Percentiles rank a stretch among this genome's conserved stretches.
Evolutionary conservation across 208 protist genomes (phyloP).

Genomic region (Balamuthia mandrillaris): DNA sequence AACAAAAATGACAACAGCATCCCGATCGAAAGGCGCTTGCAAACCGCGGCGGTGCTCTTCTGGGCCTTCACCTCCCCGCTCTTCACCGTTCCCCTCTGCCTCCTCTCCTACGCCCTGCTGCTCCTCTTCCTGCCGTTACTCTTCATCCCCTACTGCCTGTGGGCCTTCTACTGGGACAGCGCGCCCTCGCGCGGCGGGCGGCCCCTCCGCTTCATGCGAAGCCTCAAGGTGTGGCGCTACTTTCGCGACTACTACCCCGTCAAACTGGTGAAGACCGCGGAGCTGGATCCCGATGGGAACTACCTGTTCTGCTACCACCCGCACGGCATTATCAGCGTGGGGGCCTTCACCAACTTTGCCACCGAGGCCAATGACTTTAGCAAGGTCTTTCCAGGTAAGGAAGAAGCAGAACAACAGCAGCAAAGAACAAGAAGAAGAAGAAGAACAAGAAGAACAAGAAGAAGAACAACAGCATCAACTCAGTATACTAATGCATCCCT

Average conservation of each 20-base stretch:
- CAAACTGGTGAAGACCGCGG: conserved; percentile 29
- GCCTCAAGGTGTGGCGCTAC: conserved; percentile 18
- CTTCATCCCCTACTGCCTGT: not conserved
- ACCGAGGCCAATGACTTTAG: not conserved
- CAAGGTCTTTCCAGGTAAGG: not conserved
- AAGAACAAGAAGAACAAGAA: too few relatives aligned
- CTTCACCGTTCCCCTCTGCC: not conserved
- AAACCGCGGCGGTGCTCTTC: not conserved
- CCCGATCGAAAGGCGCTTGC: not conserved
- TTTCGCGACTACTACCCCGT: conserved; percentile 60
- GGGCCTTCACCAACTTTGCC: conserved; percentile 33
- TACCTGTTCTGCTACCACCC: conserved; percentile 54
- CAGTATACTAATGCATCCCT: not conserved
- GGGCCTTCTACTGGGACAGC: conserved; percentile 31
- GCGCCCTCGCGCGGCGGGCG: conserved; percentile 20
- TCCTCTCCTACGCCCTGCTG: not conserved
- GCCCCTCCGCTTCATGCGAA: not conserved
- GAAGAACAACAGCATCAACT: not conserved
- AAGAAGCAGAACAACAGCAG: not conserved
- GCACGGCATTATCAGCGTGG: conserved; percentile 54
- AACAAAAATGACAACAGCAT: not conserved
- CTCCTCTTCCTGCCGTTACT: not conserved
- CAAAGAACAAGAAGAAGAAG: too few relatives aligned
- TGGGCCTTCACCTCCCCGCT: not conserved
- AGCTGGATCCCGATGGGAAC: conserved; percentile 43